Conservation (phyloP, 352 stramenopile genomes). For the Globisporangium orthogonon region DNA sequence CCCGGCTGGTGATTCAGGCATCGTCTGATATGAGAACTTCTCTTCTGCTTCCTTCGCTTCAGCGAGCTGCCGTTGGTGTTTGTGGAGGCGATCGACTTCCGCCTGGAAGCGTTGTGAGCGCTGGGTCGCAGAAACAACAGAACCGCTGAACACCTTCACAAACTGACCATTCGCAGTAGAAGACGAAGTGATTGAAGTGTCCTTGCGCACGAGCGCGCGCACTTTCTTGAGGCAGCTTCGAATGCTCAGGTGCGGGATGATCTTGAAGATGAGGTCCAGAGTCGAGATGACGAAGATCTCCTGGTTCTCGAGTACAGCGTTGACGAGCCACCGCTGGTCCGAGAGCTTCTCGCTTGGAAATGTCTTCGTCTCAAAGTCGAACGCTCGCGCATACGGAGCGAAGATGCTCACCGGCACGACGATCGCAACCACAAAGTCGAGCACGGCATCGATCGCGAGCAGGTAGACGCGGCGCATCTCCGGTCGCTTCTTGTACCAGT, state of each 20-base stretch:
- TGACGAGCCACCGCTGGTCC: constrained; percentile 15
- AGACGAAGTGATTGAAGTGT: constrained; percentile 4
- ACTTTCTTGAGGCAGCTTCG: constrained; percentile 13
- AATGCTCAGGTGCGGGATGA: constrained; percentile 17
- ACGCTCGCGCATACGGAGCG: constrained; percentile 5
- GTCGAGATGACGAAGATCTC: constrained; percentile 15
- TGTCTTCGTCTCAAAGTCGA: constrained; percentile 3
- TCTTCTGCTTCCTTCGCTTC: not conserved
- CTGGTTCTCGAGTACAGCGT: constrained; percentile 13
- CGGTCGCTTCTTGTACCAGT: constrained; percentile 3
- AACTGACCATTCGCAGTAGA: not conserved
- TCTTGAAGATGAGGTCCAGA: constrained; percentile 15
- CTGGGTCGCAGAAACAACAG: not conserved
- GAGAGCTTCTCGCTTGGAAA: constrained; percentile 11
- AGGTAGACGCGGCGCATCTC: constrained; percentile 4
- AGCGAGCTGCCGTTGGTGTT: constrained; percentile 2
- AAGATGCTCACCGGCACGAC: constrained; percentile 15
- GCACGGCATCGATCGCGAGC: constrained; percentile 9
- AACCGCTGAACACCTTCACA: not conserved
- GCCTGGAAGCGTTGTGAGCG: constrained; percentile 8
- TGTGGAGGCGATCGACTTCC: constrained; percentile 4
- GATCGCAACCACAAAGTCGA: constrained; percentile 12
- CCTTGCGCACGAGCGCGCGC: constrained; percentile 11
- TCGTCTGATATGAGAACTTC: not conserved
- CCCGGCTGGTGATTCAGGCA: too few relatives aligned